These are phyloP conservation scores for Przewalskia tangutica DNA, from an alignment of 257 asterid genomes.

Conservation along the genomic window DNA sequence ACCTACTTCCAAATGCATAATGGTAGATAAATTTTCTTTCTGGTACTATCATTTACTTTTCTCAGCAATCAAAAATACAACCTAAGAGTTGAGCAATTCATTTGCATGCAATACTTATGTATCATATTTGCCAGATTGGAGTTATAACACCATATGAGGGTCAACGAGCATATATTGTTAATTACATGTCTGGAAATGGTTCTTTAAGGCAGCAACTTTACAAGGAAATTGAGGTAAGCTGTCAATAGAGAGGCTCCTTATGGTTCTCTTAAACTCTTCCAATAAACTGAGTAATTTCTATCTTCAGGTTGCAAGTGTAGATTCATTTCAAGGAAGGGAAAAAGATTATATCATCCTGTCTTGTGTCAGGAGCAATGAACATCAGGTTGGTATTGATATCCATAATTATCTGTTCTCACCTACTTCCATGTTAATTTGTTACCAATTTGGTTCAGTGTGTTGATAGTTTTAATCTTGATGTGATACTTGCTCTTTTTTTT, in stretches of 20 bases:
- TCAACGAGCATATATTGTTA: slow-evolving; percentile 94
- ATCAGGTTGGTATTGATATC: slow-evolving; percentile 54
- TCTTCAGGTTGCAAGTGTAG: slow-evolving; percentile 94
- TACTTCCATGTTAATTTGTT: neutral
- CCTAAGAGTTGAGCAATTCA: neutral
- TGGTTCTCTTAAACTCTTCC: neutral
- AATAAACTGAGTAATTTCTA: slow-evolving; percentile 4
- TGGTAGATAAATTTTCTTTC: neutral
- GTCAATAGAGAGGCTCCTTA: neutral
- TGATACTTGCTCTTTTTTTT: neutral
- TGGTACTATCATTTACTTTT: neutral
- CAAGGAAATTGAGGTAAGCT: slow-evolving; percentile 91
- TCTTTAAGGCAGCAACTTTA: slow-evolving; percentile 90
- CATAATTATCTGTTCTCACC: neutral
- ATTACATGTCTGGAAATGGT: slow-evolving; percentile 97
- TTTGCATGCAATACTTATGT: neutral
- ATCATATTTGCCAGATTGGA: slow-evolving; percentile 58
- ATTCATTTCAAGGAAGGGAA: slow-evolving; percentile 98
- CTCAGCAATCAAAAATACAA: neutral
- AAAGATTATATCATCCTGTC: slow-evolving; percentile 90
- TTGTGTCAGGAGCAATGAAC: slow-evolving; percentile 98
- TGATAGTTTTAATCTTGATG: neutral
- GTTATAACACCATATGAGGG: slow-evolving; percentile 99
- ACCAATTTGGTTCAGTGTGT: neutral
- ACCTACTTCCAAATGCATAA: slow-evolving; percentile 3